Conservation (phyloP, 257 asterid genomes). For the Datura wrightii region DNA sequence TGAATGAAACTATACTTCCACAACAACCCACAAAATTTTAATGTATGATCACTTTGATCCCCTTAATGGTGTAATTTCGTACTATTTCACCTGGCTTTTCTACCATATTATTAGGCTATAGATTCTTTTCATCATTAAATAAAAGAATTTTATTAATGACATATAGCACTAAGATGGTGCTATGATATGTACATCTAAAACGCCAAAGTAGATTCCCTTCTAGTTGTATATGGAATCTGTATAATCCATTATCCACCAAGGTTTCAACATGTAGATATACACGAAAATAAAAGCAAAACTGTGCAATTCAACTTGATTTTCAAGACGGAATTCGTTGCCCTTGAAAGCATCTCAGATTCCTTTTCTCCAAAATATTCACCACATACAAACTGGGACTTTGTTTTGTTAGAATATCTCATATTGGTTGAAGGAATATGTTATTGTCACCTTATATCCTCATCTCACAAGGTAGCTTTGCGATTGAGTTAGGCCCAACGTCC, state of each 20-base stretch:
- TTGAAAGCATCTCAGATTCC: neutral
- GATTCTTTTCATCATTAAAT: neutral
- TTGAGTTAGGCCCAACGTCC: conserved; percentile 1
- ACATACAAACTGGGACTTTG: conserved; percentile 20
- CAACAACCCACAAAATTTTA: neutral
- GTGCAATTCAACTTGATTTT: conserved; percentile 12
- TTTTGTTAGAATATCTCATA: neutral
- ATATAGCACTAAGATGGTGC: neutral
- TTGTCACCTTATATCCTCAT: neutral
- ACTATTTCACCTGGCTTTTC: neutral
- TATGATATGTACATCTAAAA: neutral
- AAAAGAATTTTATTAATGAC: neutral
- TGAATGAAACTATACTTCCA: neutral
- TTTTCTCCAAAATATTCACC: neutral
- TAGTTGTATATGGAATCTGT: neutral
- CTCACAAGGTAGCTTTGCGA: neutral
- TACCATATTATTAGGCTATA: neutral
- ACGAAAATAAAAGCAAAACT: neutral
- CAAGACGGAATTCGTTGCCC: neutral
- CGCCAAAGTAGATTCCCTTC: neutral
- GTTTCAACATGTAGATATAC: neutral
- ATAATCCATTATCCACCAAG: conserved; percentile 12
- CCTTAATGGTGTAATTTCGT: neutral
- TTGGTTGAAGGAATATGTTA: neutral
- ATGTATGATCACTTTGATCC: neutral